phyloP scores from a whole-genome alignment of 2,329 filamentous ascomycete genomes.

The Cylindrodendrum hubeiense region DNA sequence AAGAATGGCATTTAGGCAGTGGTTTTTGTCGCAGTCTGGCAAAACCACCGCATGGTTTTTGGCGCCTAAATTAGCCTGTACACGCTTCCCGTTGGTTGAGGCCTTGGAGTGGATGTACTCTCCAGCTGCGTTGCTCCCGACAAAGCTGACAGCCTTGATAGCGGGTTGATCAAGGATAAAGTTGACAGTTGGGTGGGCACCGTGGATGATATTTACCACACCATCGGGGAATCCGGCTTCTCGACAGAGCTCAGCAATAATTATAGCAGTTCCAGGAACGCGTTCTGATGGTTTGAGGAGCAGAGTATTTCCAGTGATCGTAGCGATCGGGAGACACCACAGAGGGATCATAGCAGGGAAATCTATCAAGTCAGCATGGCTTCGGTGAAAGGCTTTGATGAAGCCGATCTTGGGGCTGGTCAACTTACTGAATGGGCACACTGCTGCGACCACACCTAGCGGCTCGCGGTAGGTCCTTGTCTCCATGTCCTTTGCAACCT shows the following conservation, averaged over 20 bases:
- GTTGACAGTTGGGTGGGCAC: slow-evolving; percentile 81
- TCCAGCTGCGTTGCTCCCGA: slow-evolving; percentile 85
- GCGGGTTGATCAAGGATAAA: slow-evolving; percentile 82
- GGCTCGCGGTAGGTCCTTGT: slow-evolving; percentile 80
- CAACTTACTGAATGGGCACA: slow-evolving; percentile 79
- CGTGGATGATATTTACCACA: slow-evolving; percentile 84
- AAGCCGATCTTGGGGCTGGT: not conserved
- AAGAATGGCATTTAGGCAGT: slow-evolving; percentile 83
- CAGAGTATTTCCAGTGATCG: slow-evolving; percentile 84
- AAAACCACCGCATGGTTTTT: slow-evolving; percentile 89
- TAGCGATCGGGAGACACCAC: slow-evolving; percentile 88
- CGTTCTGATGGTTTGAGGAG: slow-evolving; percentile 87
- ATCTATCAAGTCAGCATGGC: slow-evolving; percentile 63
- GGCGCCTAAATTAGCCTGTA: slow-evolving; percentile 86
- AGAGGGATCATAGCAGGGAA: slow-evolving; percentile 91
- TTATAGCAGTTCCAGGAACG: slow-evolving; percentile 85
- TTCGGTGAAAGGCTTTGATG: not conserved
- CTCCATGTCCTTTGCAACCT: slow-evolving; percentile 88
- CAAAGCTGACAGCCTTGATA: slow-evolving; percentile 66
- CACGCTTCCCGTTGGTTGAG: slow-evolving; percentile 85
- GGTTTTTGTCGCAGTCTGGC: slow-evolving; percentile 90
- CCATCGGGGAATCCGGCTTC: slow-evolving; percentile 85
- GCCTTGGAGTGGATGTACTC: slow-evolving; percentile 84
- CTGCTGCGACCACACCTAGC: slow-evolving; percentile 80
- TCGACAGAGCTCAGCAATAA: slow-evolving; percentile 80